A percentile compares a stretch with the other conserved stretches of the same genome.
Conservation (phyloP, 805 yeast genomes). For the Pichia deserticola region DNA sequence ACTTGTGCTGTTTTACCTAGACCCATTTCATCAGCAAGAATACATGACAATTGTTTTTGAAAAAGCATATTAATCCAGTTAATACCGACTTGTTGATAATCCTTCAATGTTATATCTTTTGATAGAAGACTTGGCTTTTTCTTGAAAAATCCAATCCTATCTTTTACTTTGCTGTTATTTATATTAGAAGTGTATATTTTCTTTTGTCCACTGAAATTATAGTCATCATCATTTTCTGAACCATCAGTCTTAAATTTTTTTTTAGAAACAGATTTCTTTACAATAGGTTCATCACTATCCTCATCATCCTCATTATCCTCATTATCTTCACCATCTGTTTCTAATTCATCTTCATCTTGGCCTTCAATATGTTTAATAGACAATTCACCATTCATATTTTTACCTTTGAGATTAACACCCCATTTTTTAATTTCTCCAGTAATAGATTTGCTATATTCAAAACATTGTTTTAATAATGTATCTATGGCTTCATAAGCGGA, state of each 20-base stretch:
- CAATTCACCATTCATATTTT: constrained; percentile 44
- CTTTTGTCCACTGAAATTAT: constrained; percentile 14
- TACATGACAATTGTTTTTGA: constrained; percentile 75
- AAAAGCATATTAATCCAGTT: constrained; percentile 87
- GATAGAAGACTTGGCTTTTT: constrained; percentile 67
- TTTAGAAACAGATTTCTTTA: constrained; percentile 20
- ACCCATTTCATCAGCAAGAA: constrained; percentile 98
- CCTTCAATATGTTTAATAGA: constrained; percentile 49
- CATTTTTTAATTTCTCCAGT: constrained; percentile 68
- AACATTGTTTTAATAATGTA: constrained; percentile 78
- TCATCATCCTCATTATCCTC: constrained; percentile 17
- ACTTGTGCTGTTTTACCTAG: constrained; percentile 96
- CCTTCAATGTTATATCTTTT: constrained; percentile 60
- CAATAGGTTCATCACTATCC: constrained; percentile 32
- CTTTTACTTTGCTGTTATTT: constrained; percentile 14
- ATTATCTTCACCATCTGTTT: constrained; percentile 15
- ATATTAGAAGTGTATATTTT: constrained; percentile 23
- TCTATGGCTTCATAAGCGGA: constrained; percentile 93
- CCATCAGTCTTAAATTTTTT: constrained; percentile 31
- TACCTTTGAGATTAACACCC: constrained; percentile 77
- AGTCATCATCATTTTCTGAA: constrained; percentile 29
- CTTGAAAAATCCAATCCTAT: constrained; percentile 40
- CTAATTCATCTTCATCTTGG: constrained; percentile 17
- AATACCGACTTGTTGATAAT: constrained; percentile 93
- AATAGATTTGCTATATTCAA: constrained; percentile 65